phyloP scores from a whole-genome alignment of 2,329 filamentous ascomycete species.

The Byssothecium circinans region DNA sequence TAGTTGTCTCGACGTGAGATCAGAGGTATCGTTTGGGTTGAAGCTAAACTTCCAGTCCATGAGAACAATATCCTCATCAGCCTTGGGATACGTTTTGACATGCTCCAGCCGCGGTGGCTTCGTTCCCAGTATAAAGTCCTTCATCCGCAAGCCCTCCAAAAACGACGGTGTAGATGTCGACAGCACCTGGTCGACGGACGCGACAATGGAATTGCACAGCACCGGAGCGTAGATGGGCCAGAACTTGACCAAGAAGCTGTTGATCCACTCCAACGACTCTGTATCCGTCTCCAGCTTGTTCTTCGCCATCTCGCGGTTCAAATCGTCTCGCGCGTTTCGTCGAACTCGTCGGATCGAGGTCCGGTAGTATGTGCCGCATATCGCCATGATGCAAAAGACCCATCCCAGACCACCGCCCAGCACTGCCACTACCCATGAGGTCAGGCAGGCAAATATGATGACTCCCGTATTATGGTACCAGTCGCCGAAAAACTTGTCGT shows the following conservation, averaged over 20 bases:
- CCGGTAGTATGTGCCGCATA: constrained; percentile 92
- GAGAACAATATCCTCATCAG: constrained; percentile 89
- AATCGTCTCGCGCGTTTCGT: constrained; percentile 93
- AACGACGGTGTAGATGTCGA: constrained; percentile 91
- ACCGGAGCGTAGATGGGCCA: constrained; percentile 99
- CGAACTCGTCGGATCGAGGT: constrained; percentile 92
- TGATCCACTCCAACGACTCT: constrained; percentile 98
- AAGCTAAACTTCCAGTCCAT: constrained; percentile 99
- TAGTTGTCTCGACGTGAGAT: constrained; percentile 86
- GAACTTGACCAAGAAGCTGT: constrained; percentile 97
- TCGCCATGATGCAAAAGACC: constrained; percentile 90
- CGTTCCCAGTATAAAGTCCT: constrained; percentile 88
- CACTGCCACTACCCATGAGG: constrained; percentile 86
- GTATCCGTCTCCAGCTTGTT: constrained; percentile 84
- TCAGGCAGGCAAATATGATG: constrained; percentile 88
- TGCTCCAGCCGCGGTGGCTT: constrained; percentile 97
- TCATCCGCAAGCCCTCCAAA: constrained; percentile 89
- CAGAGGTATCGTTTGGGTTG: constrained; percentile 88
- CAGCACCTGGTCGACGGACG: constrained; percentile 91
- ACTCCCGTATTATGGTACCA: constrained; percentile 98
- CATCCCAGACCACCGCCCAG: constrained; percentile 90
- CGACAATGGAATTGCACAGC: constrained; percentile 87
- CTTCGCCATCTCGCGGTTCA: constrained; percentile 85
- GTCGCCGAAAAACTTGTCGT: constrained; percentile 91
- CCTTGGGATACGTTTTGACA: constrained; percentile 96